phyloP scores from a whole-genome alignment of 345 rosid genomes.

The Eucalyptus cloeziana region DNA sequence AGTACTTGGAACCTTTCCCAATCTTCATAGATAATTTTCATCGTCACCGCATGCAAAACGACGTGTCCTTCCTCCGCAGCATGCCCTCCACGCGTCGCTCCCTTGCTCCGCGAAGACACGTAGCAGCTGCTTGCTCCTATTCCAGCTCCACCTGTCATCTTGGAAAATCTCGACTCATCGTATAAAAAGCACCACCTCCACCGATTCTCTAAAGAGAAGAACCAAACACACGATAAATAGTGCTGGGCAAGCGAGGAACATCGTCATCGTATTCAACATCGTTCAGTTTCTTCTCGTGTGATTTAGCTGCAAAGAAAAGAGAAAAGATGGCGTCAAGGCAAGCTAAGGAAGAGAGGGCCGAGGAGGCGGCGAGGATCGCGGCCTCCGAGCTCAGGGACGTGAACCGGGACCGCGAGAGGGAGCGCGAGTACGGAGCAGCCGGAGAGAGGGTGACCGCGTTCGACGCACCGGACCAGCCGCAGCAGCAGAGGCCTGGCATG shows the following conservation, averaged over 20 bases:
- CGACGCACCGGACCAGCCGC: not conserved
- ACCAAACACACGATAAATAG: not conserved
- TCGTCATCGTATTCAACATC: not conserved
- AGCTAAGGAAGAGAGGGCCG: conserved; percentile 37
- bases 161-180: too few relatives aligned
- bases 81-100: not conserved
- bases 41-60: not conserved
- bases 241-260: not conserved
- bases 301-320: not conserved
- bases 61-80: not conserved
- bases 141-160: not conserved
- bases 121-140: not conserved
- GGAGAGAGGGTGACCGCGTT: not conserved
- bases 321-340: conserved; percentile 38
- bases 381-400: conserved; percentile 33
- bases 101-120: not conserved
- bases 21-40: not conserved
- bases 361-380: conserved; percentile 30
- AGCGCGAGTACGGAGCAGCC: not conserved
- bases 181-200: not conserved
- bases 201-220: not conserved
- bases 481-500: conserved; percentile 35
- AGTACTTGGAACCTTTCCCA: not conserved
- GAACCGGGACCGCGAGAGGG: conserved; percentile 6
- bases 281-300: not conserved